phyloP scores from a whole-genome alignment of 2,329 filamentous ascomycete species.

The Alternaria rosae region DNA sequence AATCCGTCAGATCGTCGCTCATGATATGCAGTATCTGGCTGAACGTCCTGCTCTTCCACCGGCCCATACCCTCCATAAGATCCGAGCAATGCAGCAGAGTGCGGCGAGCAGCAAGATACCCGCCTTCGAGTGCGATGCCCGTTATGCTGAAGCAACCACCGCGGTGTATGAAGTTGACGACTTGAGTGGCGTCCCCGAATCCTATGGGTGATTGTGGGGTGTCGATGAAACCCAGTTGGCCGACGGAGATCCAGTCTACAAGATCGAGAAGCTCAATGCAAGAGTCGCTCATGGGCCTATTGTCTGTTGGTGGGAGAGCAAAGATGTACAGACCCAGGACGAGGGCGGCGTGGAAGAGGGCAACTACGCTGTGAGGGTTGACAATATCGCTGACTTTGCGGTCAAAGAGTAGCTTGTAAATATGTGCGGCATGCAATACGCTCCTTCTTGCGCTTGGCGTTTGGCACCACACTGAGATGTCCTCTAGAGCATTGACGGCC shows the following conservation, averaged over 20 bases:
- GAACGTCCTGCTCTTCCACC: conserved; percentile 60
- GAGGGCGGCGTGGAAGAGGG: conserved; percentile 60
- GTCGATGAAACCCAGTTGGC: conserved; percentile 56
- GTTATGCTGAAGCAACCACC: conserved; percentile 59
- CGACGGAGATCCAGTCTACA: conserved; percentile 59
- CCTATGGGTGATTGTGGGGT: conserved; percentile 21
- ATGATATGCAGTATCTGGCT: conserved; percentile 63
- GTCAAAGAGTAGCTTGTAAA: conserved; percentile 60
- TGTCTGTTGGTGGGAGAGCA: conserved; percentile 51
- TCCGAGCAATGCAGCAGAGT: conserved; percentile 61
- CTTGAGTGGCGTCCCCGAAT: conserved; percentile 43
- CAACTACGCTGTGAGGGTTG: conserved; percentile 59
- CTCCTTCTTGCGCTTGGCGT: conserved; percentile 60
- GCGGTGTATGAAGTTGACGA: conserved; percentile 56
- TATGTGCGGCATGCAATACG: conserved; percentile 61
- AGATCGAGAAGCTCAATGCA: conserved; percentile 59
- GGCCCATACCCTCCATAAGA: conserved; percentile 61
- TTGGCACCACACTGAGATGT: conserved; percentile 60
- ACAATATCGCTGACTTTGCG: conserved; percentile 62
- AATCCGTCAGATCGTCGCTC: conserved; percentile 59
- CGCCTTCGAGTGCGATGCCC: conserved; percentile 57
- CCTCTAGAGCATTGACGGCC: conserved; percentile 58
- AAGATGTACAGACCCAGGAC: conserved; percentile 62
- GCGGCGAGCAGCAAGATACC: conserved; percentile 60
- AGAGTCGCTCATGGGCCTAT: conserved; percentile 34